phyloP scores from a whole-genome alignment of 257 asterid genomes.

The Plantago elongata region DNA sequence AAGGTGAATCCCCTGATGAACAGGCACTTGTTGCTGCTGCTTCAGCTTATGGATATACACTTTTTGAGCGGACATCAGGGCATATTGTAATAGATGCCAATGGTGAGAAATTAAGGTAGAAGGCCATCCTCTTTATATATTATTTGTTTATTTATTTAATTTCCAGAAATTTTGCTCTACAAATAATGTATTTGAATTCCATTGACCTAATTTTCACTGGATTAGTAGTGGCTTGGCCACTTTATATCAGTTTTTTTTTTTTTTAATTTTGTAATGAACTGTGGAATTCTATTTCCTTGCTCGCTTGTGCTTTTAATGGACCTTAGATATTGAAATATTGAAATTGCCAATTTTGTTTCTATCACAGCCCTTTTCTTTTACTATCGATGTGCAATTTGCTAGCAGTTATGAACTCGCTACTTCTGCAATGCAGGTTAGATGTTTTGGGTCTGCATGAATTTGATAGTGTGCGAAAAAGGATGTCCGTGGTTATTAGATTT shows the following conservation, averaged over 20 bases:
- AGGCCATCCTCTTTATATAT: conserved; percentile 25
- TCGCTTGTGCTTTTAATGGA: conserved; percentile 10
- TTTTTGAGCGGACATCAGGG: conserved; percentile 93
- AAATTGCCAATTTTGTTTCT: background rate
- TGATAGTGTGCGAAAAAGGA: conserved; percentile 96
- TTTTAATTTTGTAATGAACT: too few species aligned
- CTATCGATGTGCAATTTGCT: conserved; percentile 4
- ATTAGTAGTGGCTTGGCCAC: too few species aligned
- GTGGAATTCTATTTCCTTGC: background rate
- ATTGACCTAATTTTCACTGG: conserved; percentile 5
- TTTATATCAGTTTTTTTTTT: too few species aligned
- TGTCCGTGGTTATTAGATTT: conserved; percentile 90
- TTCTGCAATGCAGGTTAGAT: conserved; percentile 68
- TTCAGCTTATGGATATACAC: conserved; percentile 89
- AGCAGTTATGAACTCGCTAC: conserved; percentile 13
- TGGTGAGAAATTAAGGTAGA: conserved; percentile 94
- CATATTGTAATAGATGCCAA: conserved; percentile 86
- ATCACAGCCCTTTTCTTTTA: background rate
- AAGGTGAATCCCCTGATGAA: conserved; percentile 99
- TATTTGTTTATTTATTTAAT: too few species aligned
- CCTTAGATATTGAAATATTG: too few species aligned
- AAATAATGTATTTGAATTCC: conserved; percentile 14
- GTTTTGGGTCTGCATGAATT: conserved; percentile 98
- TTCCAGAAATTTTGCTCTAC: conserved; percentile 8
- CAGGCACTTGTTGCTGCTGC: conserved; percentile 95